Conservation (phyloP, 306 rosid species). For the Datisca glomerata region DNA sequence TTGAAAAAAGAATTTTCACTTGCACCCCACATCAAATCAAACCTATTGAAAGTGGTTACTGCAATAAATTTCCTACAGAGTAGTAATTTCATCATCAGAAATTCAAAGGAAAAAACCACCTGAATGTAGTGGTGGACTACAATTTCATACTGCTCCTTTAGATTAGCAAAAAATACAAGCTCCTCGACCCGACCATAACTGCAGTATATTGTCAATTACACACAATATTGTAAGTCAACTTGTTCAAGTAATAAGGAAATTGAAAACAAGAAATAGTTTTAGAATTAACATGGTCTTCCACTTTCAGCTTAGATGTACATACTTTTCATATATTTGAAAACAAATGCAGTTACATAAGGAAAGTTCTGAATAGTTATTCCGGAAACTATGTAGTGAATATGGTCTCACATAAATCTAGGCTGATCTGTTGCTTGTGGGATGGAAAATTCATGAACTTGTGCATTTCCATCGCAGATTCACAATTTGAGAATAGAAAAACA, state of each 20-base stretch:
- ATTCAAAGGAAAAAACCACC: conserved; percentile 42
- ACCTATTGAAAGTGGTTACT: too few species aligned
- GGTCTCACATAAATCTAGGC: too few species aligned
- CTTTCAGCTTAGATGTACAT: background rate
- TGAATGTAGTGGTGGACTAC: conserved; percentile 92
- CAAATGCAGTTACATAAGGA: background rate
- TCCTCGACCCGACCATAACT: conserved; percentile 97
- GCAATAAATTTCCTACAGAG: too few species aligned
- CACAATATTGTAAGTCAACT: conserved; percentile 5
- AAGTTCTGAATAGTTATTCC: too few species aligned
- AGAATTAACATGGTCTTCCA: background rate
- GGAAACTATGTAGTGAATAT: too few species aligned
- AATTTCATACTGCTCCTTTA: conserved; percentile 87
- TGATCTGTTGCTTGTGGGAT: too few species aligned
- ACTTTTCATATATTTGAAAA: background rate
- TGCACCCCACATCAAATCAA: too few species aligned
- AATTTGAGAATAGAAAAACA: too few species aligned
- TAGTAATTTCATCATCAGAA: conserved; percentile 8
- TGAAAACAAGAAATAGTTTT: conserved; percentile 3
- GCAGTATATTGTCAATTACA: conserved; percentile 29
- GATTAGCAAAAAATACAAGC: conserved; percentile 84
- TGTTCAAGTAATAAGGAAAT: conserved; percentile 13
- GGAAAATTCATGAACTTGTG: too few species aligned
- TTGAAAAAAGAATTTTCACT: too few species aligned
- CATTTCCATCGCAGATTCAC: too few species aligned